phyloP scores from a whole-genome alignment of 2,329 filamentous ascomycete genomes.

The Fusarium gaditjirri region DNA sequence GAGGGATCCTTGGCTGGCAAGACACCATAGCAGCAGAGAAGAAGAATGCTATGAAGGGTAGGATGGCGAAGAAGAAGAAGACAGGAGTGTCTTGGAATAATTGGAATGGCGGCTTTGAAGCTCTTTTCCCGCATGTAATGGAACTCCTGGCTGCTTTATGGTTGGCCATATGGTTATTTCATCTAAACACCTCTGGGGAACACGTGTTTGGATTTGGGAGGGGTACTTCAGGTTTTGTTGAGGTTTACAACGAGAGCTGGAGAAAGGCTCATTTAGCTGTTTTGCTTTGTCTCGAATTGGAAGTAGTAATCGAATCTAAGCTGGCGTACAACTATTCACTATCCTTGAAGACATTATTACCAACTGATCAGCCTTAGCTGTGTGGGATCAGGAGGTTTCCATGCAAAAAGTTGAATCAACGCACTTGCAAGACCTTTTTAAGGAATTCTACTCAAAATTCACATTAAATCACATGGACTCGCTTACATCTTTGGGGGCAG shows the following conservation, averaged over 20 bases:
- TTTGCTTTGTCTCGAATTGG: neutral
- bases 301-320: neutral
- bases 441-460: neutral
- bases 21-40: neutral
- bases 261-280: accelerated
- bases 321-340: neutral
- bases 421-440: no score
- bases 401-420: neutral
- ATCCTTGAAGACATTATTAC: neutral
- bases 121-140: neutral
- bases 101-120: neutral
- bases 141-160: accelerated
- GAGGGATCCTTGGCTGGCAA: neutral
- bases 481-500: neutral
- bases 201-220: neutral
- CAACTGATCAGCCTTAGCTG: neutral
- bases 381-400: neutral
- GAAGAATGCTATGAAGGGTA: neutral
- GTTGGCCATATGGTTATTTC: neutral
- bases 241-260: neutral
- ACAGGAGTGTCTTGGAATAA: neutral
- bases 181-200: neutral
- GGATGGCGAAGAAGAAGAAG: neutral
- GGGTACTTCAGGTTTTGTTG: neutral
- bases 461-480: neutral